Base-by-base conservation (phyloP, 306 rosid genomes). In the Sesbania bispinosa region DNA sequence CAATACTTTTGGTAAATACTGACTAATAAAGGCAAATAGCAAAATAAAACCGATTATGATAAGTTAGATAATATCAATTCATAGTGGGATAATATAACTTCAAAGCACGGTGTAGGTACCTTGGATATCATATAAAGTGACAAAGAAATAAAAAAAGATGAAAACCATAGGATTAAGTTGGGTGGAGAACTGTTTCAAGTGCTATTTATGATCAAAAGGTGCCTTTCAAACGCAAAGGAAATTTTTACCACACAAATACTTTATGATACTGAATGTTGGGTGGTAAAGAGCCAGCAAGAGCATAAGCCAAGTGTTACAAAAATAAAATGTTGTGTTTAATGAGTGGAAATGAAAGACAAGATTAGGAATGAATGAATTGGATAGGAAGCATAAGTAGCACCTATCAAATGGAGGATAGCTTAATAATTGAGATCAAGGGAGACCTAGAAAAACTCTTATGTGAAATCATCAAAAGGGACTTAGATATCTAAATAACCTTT, bases 151-250 rank as follows among this genome's bases (percentile, higher is more conserved):
- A 72, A 14, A 58, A 23, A 4, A 54, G 58, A 45, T 20, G 35
- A 19, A 72, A 59, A 29, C 6, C 77, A 45, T 19, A 32, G 30
- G 15, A 26, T 45, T 30, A 7, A 58, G 76, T 15, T 27, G 1
- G 46, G 46, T 27, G 43, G 45, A 71, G 77, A 58, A 33, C 11
- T 45, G 7, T 11, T 69, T n/a, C 16, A 10, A 0, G 62, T 13
- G 48, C 30, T 59, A 45, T 71, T 71, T 30, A 65, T 38, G 42
- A 21, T 39, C 33, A 26, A 54, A 69, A 69, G 75, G 47, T 29
- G 27, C 43, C 13, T 13, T 13, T 18, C 64, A 19, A 43, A 42
- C 45, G 5, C 55, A 16, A 11, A 3, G 59, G 43, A 18, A 71
- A 27, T 4, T 29, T 45, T 29, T 58, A 43, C 46, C 8, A 8